Base-by-base conservation (phyloP, 306 rosid species). In the Quillaja saponaria region DNA sequence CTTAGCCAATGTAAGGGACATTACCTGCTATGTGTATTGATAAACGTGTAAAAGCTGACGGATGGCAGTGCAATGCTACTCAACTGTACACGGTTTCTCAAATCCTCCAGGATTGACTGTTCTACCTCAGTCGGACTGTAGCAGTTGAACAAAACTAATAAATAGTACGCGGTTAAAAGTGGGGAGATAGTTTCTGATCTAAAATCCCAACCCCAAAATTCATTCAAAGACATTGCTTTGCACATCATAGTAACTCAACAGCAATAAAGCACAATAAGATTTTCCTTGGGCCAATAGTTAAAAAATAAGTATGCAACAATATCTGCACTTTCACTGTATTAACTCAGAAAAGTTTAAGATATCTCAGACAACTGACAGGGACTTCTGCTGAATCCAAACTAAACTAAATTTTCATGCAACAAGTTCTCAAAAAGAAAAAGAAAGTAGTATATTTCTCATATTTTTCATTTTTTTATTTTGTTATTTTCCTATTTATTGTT, bases 11-110 rank as follows among this genome's bases (percentile, higher is more conserved):
- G 37, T 39, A 49, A 37, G 0, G 70, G 52, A 63, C 68, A 51
- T 72, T 86, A 94, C 99, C 96, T 74, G 53, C 89, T 83, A 66
- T 89, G 99, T 1, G 97, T 84, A 58, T 89, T 89, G 76, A 89
- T 71, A 66, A 87, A 85, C 18, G 99, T 89, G 71, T 89, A 94
- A 64, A 94, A 85, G 82, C 95, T 89, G 84, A 94, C 86, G 6
- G 97, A 94, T 68, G 99, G 99, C 62, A 94, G 79, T 35, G 95
- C 94, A 58, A 78, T 85, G 76, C 79, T 81, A 64, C 86, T 94
- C 78, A 94, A 82, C 82, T 94, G 97, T 65, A 94, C 99, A 57
- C 99, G 91, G 77, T 83, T 94, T 81, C 97, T 83, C 54, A 92
- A 82, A 79, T 92, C 99, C 42, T 92, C 99, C 70, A 92, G 91